Percentiles rank a stretch among this genome's conserved stretches.
phyloP scores from a whole-genome alignment of 2,329 filamentous ascomycete species.

The Balansia obtecta region DNA sequence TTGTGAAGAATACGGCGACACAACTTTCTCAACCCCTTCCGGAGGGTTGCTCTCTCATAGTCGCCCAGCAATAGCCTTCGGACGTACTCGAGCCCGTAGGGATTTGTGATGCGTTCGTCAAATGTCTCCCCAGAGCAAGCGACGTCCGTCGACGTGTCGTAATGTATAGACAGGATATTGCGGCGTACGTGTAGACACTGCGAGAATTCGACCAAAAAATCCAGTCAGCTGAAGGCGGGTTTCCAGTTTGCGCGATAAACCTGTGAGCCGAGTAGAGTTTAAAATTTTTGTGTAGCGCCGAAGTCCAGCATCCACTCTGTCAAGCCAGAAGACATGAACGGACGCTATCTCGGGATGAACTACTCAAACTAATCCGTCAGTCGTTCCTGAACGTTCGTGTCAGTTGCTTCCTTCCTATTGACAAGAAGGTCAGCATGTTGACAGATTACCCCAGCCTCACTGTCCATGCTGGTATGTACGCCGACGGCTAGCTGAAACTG shows the following conservation, averaged over 20 bases:
- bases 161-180: not conserved
- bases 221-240: constrained; percentile 23
- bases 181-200: constrained; percentile 8
- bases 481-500: not conserved
- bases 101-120: not conserved
- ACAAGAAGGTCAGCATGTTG: too few species aligned
- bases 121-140: constrained; percentile 3
- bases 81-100: constrained; percentile 2
- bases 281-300: too few species aligned
- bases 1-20: constrained; percentile 2
- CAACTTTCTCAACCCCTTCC: not conserved
- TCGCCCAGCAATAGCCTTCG: not conserved
- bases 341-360: too few species aligned
- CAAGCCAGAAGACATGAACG: constrained; percentile 33
- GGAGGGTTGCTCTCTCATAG: not conserved
- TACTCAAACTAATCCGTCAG: too few species aligned
- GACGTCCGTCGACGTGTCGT: constrained; percentile 1
- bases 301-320: constrained; percentile 36
- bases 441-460: too few species aligned
- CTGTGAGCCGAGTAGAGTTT: too few species aligned
- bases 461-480: not conserved
- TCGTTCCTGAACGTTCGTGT: too few species aligned
- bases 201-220: constrained; percentile 22
- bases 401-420: too few species aligned
- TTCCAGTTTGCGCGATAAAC: constrained; percentile 26